A percentile compares a stretch with the other conserved stretches of the same genome.
Evolutionary conservation across 805 yeast species (phyloP).

Genomic region (Yarrowia divulgata): DNA sequence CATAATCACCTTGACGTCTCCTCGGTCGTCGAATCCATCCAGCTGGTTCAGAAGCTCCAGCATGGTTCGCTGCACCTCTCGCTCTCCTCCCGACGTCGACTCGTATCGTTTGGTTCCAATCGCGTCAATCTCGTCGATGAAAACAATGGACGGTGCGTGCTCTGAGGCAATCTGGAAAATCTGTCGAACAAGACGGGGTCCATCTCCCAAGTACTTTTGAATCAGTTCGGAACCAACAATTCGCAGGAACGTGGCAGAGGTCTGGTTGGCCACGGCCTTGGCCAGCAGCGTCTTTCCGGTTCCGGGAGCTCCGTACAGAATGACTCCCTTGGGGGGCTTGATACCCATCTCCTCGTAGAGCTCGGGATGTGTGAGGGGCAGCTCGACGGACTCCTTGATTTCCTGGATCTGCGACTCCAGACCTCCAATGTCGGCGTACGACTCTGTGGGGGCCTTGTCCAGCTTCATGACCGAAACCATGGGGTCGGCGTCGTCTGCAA

Average conservation of each 20-base stretch:
- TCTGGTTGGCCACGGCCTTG: slow-evolving; percentile 97
- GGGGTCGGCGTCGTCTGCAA: slow-evolving; percentile 97
- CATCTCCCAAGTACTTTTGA: slow-evolving; percentile 97
- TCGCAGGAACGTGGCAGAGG: slow-evolving; percentile 93
- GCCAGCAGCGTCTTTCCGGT: slow-evolving; percentile 96
- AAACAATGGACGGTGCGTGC: slow-evolving; percentile 97
- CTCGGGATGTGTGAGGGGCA: slow-evolving; percentile 96
- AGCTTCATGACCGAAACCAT: slow-evolving; percentile 97
- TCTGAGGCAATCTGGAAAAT: slow-evolving; percentile 96
- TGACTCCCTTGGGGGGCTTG: slow-evolving; percentile 98
- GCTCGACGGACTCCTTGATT: slow-evolving; percentile 94
- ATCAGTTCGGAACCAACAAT: slow-evolving; percentile 97
- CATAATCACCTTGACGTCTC: slow-evolving; percentile 97
- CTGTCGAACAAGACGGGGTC: slow-evolving; percentile 93
- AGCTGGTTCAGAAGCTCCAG: slow-evolving; percentile 91
- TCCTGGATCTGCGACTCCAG: slow-evolving; percentile 95
- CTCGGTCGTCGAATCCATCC: slow-evolving; percentile 97
- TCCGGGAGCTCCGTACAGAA: slow-evolving; percentile 96
- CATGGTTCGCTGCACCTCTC: slow-evolving; percentile 98
- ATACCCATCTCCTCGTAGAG: slow-evolving; percentile 98
- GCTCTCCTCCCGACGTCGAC: slow-evolving; percentile 89
- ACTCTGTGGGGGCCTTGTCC: slow-evolving; percentile 96
- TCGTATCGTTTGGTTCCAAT: slow-evolving; percentile 98
- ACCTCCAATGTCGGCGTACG: slow-evolving; percentile 97
- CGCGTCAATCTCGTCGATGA: slow-evolving; percentile 98